phyloP scores from a whole-genome alignment of 257 asterid species.

The Solanum chaucha region DNA sequence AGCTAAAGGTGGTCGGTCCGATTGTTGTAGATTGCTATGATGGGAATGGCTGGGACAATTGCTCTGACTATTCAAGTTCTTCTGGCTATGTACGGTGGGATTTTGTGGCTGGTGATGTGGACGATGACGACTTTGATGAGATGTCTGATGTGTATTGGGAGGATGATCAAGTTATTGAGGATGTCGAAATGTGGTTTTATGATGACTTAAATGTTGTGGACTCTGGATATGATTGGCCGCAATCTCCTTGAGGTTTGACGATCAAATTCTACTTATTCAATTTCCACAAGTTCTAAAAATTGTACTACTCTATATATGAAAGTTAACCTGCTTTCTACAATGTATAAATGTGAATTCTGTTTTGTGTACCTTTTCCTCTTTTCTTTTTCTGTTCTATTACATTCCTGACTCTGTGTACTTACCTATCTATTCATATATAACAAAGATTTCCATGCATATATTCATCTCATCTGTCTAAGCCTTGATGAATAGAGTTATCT shows the following conservation, averaged over 20 bases:
- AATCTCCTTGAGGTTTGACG: constrained; percentile 38
- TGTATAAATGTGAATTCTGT: neutral
- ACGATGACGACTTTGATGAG: constrained; percentile 29
- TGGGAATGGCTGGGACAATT: constrained; percentile 45
- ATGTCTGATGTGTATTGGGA: constrained; percentile 40
- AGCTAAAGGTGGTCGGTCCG: constrained; percentile 60
- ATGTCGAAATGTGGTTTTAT: constrained; percentile 66
- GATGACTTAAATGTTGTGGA: constrained; percentile 45
- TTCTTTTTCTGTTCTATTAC: neutral
- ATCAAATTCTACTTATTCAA: neutral
- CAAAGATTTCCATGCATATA: neutral
- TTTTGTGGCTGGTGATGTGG: constrained; percentile 42
- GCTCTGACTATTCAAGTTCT: constrained; percentile 55
- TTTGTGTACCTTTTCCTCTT: neutral
- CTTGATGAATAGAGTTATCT: neutral
- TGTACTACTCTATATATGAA: neutral
- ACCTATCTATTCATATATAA: neutral
- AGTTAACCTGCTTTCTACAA: neutral
- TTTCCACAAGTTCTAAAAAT: neutral
- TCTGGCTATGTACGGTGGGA: constrained; percentile 71
- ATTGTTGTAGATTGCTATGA: constrained; percentile 42
- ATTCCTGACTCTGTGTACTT: neutral
- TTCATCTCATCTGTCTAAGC: neutral
- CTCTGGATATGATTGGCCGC: constrained; percentile 76
- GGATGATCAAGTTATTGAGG: constrained; percentile 41